phyloP scores from a whole-genome alignment of 495 filamentous ascomycete genomes.

The Trichoderma gamsii region DNA sequence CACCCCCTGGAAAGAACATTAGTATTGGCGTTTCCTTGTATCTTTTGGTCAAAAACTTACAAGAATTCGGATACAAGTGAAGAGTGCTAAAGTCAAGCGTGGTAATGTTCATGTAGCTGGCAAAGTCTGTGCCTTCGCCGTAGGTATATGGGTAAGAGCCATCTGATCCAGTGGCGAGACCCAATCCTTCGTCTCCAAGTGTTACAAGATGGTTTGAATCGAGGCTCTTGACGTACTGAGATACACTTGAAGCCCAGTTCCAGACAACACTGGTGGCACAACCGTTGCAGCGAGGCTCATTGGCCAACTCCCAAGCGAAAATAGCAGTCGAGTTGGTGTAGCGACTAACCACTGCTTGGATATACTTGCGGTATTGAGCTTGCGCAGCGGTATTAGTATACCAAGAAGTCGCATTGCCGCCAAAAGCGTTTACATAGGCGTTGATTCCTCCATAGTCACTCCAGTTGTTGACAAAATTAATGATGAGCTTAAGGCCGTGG shows the following conservation, averaged over 20 bases:
- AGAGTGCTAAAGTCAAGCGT: slow-evolving; percentile 59
- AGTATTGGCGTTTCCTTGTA: neutral
- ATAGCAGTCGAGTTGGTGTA: slow-evolving; percentile 53
- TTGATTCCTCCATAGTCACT: slow-evolving; percentile 62
- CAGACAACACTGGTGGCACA: slow-evolving; percentile 54
- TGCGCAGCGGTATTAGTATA: slow-evolving; percentile 54
- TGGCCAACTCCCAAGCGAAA: slow-evolving; percentile 67
- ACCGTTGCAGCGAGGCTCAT: slow-evolving; percentile 62
- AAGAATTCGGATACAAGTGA: slow-evolving; percentile 53
- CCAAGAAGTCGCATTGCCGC: slow-evolving; percentile 47
- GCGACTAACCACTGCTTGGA: slow-evolving; percentile 54
- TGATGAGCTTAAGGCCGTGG: slow-evolving; percentile 47
- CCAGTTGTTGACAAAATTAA: slow-evolving; percentile 53
- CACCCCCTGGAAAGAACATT: slow-evolving; percentile 29
- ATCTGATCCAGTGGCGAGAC: slow-evolving; percentile 33
- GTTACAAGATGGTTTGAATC: slow-evolving; percentile 64
- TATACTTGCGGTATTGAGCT: slow-evolving; percentile 55
- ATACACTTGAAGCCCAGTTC: slow-evolving; percentile 55
- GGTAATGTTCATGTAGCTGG: slow-evolving; percentile 42
- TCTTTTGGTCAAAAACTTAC: slow-evolving; percentile 22
- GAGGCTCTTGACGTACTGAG: slow-evolving; percentile 56
- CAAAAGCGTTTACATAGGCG: slow-evolving; percentile 58
- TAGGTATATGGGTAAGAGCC: slow-evolving; percentile 48
- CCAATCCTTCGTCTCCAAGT: slow-evolving; percentile 55
- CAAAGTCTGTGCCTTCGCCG: slow-evolving; percentile 55